Base-by-base conservation (phyloP, 1,284 basidiomycete species). In the Ganoderma multipileum region DNA sequence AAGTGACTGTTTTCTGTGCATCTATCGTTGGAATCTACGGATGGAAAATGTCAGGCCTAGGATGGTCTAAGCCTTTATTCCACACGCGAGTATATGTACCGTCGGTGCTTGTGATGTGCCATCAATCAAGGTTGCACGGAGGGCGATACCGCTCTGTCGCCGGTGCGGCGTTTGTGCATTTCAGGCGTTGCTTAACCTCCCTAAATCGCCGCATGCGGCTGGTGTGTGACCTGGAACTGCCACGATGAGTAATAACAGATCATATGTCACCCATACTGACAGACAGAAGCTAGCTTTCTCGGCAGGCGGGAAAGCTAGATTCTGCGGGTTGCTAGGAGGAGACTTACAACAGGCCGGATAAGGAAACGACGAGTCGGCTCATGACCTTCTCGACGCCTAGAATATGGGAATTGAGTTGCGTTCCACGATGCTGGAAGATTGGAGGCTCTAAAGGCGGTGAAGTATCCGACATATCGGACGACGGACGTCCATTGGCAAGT, bases 191-290 rank as follows among this genome's bases (percentile, higher is more conserved):
- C 20, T 58, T 38, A 38, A 60, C 58, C 58, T 60, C 58, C 58
- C 28, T 36, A 39, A 55, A 26, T 60, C 38, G 38, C 58, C 16
- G 58, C 16, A 39, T 36, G 58, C 11, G n/a, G 58, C 23, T 60
- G 38, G 58, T 39, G n/a, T 60, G 58, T 38, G 58, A 60, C 23
- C 38, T 28, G 33, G 33, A 9, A 39, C 38, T 60, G 36, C 38
- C 58, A 60, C 23, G 58, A 39, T 41, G 58, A 41, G 58, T 39
- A 36, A 41, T 38, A 36, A 23, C 57, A 59, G 57, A 59, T 60
- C 36, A 60, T 26, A 26, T 26, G 38, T 60, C n/a, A 39, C 6
- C 33, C 12, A 39, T 23, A 23, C 5, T 59, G 57, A 59, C 57
- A 33, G 52, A 55, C 52, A 58, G 55, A 58, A 58, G 28, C 9